These are phyloP conservation scores for Trapa incisa DNA, from an alignment of 345 rosid genomes.

Conservation along the genomic window DNA sequence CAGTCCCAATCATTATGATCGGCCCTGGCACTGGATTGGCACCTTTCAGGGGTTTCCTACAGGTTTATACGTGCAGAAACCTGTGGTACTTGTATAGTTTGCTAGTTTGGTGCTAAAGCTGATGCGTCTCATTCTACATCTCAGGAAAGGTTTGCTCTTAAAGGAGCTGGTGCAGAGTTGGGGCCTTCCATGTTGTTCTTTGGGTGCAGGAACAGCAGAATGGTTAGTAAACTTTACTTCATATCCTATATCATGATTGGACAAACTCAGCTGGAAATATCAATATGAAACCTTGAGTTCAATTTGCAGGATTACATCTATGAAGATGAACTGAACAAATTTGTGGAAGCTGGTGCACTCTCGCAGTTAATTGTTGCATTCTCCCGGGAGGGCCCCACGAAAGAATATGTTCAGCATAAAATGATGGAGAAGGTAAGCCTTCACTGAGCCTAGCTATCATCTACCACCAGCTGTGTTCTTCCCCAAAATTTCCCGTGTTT, in stretches of 20 bases:
- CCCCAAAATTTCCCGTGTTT: not conserved
- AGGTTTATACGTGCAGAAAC: constrained; percentile 16
- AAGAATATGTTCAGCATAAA: constrained; percentile 94
- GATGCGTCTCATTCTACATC: constrained; percentile 1
- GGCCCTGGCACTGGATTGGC: constrained; percentile 70
- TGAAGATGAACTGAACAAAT: constrained; percentile 66
- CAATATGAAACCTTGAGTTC: not conserved
- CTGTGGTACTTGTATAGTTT: not conserved
- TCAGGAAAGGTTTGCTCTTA: constrained; percentile 75
- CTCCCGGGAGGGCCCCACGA: constrained; percentile 91
- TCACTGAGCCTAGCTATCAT: constrained; percentile 10
- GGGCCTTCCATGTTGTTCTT: constrained; percentile 72
- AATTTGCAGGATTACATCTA: constrained; percentile 54
- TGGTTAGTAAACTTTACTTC: constrained; percentile 30
- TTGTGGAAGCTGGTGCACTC: constrained; percentile 57
- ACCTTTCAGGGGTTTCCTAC: constrained; percentile 58
- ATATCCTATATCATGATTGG: not conserved
- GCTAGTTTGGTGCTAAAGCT: not conserved
- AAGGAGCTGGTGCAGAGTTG: constrained; percentile 59
- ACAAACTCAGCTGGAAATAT: not conserved
- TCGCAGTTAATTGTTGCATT: constrained; percentile 72
- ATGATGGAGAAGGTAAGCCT: constrained; percentile 53
- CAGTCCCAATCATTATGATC: constrained; percentile 44
- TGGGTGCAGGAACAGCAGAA: constrained; percentile 80
- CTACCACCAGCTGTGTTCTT: constrained; percentile 1